Evolutionary conservation across 495 filamentous ascomycete species (phyloP).

Genomic region (Chaetomidium leptoderma): DNA sequence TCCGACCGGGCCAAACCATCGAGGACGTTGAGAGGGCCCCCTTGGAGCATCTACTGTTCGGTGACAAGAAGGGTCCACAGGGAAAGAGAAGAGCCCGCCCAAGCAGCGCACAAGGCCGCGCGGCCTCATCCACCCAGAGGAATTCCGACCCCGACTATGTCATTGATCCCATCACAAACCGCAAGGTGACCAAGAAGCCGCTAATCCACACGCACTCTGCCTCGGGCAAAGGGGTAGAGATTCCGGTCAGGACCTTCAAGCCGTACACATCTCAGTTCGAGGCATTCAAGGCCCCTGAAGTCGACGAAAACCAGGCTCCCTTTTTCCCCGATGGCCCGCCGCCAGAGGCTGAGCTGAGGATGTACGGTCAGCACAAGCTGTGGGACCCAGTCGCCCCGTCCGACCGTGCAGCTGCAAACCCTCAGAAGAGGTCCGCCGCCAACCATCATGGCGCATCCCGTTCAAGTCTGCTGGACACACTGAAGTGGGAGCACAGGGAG

Average conservation of each 20-base stretch:
- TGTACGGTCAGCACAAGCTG: conserved; percentile 32
- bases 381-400: conserved; percentile 9
- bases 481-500: conserved; percentile 14
- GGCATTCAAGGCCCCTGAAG: conserved; percentile 20
- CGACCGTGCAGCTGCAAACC: not conserved
- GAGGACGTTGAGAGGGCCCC: conserved; percentile 37
- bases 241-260: conserved; percentile 36
- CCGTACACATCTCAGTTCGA: conserved; percentile 40
- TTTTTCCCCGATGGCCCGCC: conserved; percentile 36
- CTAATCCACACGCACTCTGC: not conserved
- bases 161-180: conserved; percentile 61
- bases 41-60: conserved; percentile 34
- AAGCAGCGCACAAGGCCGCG: not conserved
- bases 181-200: conserved; percentile 42
- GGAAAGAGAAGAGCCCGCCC: not conserved
- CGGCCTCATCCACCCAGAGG: not conserved
- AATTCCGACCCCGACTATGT: conserved; percentile 36
- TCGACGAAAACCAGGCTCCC: conserved; percentile 18
- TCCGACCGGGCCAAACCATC: conserved; percentile 36
- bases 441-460: conserved; percentile 14
- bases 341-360: conserved; percentile 36
- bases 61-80: conserved; percentile 7
- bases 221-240: conserved; percentile 21
- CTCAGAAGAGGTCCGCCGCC: conserved; percentile 4
- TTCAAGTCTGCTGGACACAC: conserved; percentile 11